These are phyloP conservation scores for Erigeron canadensis DNA, from an alignment of 129 eudicot species.

Conservation along the genomic window DNA sequence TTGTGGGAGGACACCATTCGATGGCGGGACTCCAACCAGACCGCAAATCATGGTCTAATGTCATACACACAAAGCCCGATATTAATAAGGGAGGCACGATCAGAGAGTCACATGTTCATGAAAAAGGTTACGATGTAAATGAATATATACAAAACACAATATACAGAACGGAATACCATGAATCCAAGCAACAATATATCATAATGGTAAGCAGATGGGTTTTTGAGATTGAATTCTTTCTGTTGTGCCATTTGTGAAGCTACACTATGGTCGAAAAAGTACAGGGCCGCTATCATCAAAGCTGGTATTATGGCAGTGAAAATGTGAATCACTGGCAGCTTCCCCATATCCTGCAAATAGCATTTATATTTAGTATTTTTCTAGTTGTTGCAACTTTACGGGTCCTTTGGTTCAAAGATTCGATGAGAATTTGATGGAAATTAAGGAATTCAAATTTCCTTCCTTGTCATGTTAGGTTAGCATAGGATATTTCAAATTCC, in stretches of 20 bases:
- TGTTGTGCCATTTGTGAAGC: slow-evolving; percentile 98
- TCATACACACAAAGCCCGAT: slow-evolving; percentile 5
- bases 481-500: no score
- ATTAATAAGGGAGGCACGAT: slow-evolving; percentile 10
- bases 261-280: slow-evolving; percentile 96
- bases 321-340: slow-evolving; percentile 63
- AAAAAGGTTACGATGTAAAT: background rate
- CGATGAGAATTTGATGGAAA: no score
- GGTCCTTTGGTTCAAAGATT: no score
- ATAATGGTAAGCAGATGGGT: slow-evolving; percentile 89
- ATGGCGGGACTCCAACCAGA: slow-evolving; percentile 84
- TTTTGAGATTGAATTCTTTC: slow-evolving; percentile 83
- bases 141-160: background rate
- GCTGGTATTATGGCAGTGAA: slow-evolving; percentile 84
- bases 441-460: no score
- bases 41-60: slow-evolving; percentile 81
- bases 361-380: slow-evolving; percentile 5
- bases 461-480: no score
- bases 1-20: slow-evolving; percentile 88
- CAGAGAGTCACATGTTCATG: background rate
- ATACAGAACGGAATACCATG: slow-evolving; percentile 52
- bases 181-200: slow-evolving; percentile 80
- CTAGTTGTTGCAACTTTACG: no score
- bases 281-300: slow-evolving; percentile 84
- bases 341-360: slow-evolving; percentile 80